phyloP scores from a whole-genome alignment of 2,329 filamentous ascomycete genomes.

The Fusarium sp. region DNA sequence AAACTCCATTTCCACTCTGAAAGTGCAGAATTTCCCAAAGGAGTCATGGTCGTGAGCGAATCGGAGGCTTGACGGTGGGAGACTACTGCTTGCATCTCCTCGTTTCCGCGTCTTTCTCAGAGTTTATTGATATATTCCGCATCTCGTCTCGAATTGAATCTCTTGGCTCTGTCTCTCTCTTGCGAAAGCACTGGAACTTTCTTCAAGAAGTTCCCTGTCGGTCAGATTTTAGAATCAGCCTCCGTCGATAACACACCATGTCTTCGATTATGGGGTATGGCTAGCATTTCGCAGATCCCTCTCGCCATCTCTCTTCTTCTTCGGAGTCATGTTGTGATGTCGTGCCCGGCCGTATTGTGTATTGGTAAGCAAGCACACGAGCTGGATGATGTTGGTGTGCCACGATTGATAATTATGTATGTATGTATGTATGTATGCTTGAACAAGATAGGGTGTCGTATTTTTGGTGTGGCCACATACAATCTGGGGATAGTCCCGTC shows the following conservation, averaged over 20 bases:
- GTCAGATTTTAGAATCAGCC: slow-evolving; percentile 38
- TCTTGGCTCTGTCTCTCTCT: not conserved
- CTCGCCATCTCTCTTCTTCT: slow-evolving; percentile 13
- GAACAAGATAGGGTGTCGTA: not conserved
- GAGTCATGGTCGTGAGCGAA: not conserved
- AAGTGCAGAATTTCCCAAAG: not conserved
- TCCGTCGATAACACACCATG: slow-evolving; percentile 12
- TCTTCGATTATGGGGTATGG: not conserved
- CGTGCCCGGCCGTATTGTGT: slow-evolving; percentile 18
- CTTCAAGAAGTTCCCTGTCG: slow-evolving; percentile 14
- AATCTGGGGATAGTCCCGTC: slow-evolving; percentile 22
- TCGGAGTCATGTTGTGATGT: slow-evolving; percentile 10
- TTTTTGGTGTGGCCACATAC: not conserved
- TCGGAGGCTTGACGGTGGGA: slow-evolving; percentile 5
- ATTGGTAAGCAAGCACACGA: slow-evolving; percentile 39
- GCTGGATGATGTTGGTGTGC: slow-evolving; percentile 10
- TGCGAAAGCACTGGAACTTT: slow-evolving; percentile 40
- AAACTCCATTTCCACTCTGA: not conserved
- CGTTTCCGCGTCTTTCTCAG: not conserved
- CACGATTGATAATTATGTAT: slow-evolving; percentile 23
- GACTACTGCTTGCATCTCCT: not conserved
- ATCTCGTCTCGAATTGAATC: not conserved
- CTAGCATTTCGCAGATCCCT: slow-evolving; percentile 34
- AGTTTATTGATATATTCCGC: not conserved
- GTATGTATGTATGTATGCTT: too few species aligned